A percentile compares a stretch with the other conserved stretches of the same genome.
Conservation (phyloP, 208 protist species). For the Acanthamoeba lenticulata region DNA sequence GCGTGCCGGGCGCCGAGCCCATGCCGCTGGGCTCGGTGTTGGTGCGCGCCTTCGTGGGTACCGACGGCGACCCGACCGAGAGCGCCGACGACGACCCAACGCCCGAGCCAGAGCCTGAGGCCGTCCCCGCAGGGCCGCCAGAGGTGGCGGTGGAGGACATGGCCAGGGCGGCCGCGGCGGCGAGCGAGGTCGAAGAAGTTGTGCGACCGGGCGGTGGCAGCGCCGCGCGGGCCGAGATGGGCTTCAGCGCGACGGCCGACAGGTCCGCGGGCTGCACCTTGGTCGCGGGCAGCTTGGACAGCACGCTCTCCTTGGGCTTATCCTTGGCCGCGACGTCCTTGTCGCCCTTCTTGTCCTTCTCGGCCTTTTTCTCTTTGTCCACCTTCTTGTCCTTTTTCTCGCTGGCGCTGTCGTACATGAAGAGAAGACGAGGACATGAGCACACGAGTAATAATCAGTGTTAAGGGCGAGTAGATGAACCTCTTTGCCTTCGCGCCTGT, state of each 20-base stretch:
- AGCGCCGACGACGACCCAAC: background rate
- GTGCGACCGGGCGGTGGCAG: background rate
- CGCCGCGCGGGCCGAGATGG: background rate
- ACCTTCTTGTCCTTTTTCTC: background rate
- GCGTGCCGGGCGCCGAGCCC: background rate
- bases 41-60: background rate
- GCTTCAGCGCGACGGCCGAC: constrained; percentile 9
- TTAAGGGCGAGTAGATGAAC: too few species aligned
- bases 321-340: background rate
- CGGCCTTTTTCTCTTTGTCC: constrained; percentile 4
- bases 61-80: background rate
- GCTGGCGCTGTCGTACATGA: too few species aligned
- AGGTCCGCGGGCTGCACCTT: constrained; percentile 25
- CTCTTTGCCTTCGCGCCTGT: background rate
- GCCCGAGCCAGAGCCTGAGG: too few species aligned
- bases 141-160: background rate
- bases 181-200: background rate
- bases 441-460: too few species aligned
- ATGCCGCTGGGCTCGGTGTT: background rate
- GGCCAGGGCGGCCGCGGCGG: background rate
- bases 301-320: constrained; percentile 14
- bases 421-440: too few species aligned
- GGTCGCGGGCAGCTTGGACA: background rate
- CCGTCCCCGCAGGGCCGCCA: too few species aligned
- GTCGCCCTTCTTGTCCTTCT: background rate